Percentiles rank a stretch among this genome's conserved stretches.
Conservation (phyloP, 1,139 yeast species). For the Taphrina flavorubra region DNA sequence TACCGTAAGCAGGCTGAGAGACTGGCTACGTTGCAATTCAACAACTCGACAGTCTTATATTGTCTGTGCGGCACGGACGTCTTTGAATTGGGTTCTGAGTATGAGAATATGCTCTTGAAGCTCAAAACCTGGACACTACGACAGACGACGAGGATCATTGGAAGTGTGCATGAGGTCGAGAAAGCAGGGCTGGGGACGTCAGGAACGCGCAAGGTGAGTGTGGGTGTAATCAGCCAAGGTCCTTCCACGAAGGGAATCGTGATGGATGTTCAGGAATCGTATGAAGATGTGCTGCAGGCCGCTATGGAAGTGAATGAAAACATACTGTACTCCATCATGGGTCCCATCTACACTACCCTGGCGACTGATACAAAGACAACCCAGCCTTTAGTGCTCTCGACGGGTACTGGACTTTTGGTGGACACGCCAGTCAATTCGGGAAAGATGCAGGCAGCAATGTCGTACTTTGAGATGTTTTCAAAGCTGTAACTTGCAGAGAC, state of each 20-base stretch:
- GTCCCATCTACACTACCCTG: conserved; percentile 14
- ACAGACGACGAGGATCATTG: conserved; percentile 25
- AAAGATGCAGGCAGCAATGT: conserved; percentile 17
- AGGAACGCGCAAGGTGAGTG: conserved; percentile 1
- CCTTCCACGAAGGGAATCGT: conserved; percentile 34
- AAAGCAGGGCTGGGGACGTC: neutral
- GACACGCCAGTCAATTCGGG: conserved; percentile 5
- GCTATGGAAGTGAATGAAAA: neutral
- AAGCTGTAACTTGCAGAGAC: neutral
- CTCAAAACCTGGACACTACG: conserved; percentile 31
- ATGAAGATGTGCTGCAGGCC: conserved; percentile 17
- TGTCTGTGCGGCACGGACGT: conserved; percentile 17
- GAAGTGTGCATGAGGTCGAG: conserved; percentile 27
- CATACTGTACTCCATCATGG: conserved; percentile 8
- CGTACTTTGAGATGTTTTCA: conserved; percentile 22
- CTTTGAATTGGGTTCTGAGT: conserved; percentile 29
- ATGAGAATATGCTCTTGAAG: conserved; percentile 25
- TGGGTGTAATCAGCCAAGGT: conserved; percentile 37
- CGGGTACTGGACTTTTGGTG: neutral
- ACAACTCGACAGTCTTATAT: conserved; percentile 3
- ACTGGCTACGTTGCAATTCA: conserved; percentile 17
- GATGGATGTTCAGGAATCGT: conserved; percentile 20
- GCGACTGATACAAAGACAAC: neutral
- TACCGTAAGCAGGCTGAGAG: conserved; percentile 16
- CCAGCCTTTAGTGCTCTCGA: neutral